Base-by-base conservation (phyloP, 805 yeast species). In the Hanseniaspora clermontiae region DNA sequence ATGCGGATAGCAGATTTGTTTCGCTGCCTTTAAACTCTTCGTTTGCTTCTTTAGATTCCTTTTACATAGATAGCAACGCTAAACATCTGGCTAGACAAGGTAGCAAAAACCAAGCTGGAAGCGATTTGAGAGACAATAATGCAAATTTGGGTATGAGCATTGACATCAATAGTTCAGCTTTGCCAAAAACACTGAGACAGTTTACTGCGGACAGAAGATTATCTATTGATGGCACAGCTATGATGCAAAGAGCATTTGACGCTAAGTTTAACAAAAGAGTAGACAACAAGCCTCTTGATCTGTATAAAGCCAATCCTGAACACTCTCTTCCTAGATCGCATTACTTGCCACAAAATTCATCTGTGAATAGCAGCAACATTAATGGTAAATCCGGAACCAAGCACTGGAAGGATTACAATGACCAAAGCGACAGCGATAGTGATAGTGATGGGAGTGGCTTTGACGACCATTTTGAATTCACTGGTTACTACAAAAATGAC, bases 21-120 rank as follows among this genome's bases (percentile, higher is more conserved):
- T 77, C 84, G 5, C 66, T 84, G 42, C 87, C 87, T 0, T 72
- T 82, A 15, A 82, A 80, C 59, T 86, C 85, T 43, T 83, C 89
- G 59, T 84, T 83, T 72, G 91, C 91, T 0, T 84, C 90, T 0
- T 70, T 85, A 64, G 89, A 83, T 63, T 81, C 89, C 65, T 76
- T 78, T 58, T 81, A 82, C 64, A 77, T 80, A 61, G 84, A 80
- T 53, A 77, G 74, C 58, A 73, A 75, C 59, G 74, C 70, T 3
- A 46, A 24, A 11, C 63, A 45, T 45, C 32, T 51, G 37, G 51
- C 51, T 9, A 37, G 17, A 53, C 31, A 38, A 17, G 12, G 14
- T 11, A 36, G 9, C 11, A 37, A 27, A 34, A 37, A 19, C 10
- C 36, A 8, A 9, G 19, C 5, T 19, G 19, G 10, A 11, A 12